Base-by-base conservation (phyloP, 352 stramenopile genomes). In the Globisporangium paddicum region DNA sequence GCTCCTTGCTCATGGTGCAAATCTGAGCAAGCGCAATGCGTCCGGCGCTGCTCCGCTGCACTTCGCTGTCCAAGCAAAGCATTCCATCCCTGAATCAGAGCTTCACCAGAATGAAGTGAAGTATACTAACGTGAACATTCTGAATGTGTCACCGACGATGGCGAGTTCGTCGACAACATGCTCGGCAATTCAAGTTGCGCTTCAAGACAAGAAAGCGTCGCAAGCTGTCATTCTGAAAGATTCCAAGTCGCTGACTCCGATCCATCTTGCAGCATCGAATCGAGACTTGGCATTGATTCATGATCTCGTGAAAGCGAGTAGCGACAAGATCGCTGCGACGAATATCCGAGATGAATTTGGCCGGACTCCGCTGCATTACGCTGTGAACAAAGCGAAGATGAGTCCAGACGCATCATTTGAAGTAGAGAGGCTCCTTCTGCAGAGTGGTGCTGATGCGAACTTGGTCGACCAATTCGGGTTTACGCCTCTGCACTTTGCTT, bases 351-450 rank as follows among this genome's bases (percentile, higher is more conserved):
- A 90, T 32, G 63, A 54, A 21, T 72, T 82, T 37, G 73, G 67
- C 8, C 75, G 82, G 7, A 87, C 82, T 11, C 75, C 80, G 3
- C 57, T 93, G n/a, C 82, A 93, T 45, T 86, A 83, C 53, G 82
- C 82, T 30, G 71, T 93, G 8, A 93, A 93, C 41, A 65, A 69
- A 8, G 77, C 79, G 5, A 69, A 68, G 0, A 90, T 90, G 77
- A 86, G 60, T 26, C 68, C 83, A 0, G 79, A 90, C 16, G 83
- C 83, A n/a, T 86, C 79, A 3, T 90, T 93, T 38, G 78, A 89
- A n/a, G 62, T 90, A 8, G 83, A 90, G 60, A 76, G 83, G 1
- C 83, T 90, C 37, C 54, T 93, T 25, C 46, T 93, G 7, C 75
- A 85, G 28, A 71, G 54, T 50, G 80, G 81, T 10, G 70, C 80